Base-by-base conservation (phyloP, 2,329 filamentous ascomycete genomes). In the Colletotrichum somersetense region DNA sequence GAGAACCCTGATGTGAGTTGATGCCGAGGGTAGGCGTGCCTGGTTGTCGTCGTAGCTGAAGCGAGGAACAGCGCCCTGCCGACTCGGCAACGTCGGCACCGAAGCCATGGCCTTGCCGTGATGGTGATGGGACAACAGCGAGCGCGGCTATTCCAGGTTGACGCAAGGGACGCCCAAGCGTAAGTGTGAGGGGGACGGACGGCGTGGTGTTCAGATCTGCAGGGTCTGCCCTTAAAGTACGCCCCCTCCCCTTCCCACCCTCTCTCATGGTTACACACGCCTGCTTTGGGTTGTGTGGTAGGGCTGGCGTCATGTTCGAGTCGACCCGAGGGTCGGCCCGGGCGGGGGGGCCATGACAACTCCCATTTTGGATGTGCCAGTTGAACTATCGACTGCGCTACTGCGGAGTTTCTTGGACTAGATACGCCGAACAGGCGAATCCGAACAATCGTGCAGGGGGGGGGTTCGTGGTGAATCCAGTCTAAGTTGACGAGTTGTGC, bases 1-100 rank as follows among this genome's bases (percentile, higher is more conserved):
- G 26, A 73, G 63, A 20, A 74, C 38, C 35, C 73, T 70, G 57
- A 73, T 74, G 48, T 74, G 66, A 6, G 52, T 73, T 20, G 52
- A 66, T 44, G 53, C 62, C n/a, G 66, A 66, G 5, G 71, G 66
- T n/a, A 74, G 59, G 52, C 30, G 52, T 35, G 40, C 67, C 30
- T 23, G 30, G 55, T 48, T 5, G 30, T 30, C 5, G 11, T n/a
- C 40, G 50, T 68, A 71, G 52, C 26, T 52, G 52, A 68, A 68
- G 14, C 23, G 23, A 42, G n/a, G 26, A 42, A 23, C 42, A 48
- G 40, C 35, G 62, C 33, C 33, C 44, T 55, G 58, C 40, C 35
- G 44, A 23, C 46, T n/a, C 65, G 68, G 58, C 20, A 55, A 40
- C 35, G 26, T 42, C 64, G 65, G 65, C 65, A 68, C 52, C 52